Base-by-base conservation (phyloP, 495 filamentous ascomycete species). In the Penicillium daleae region DNA sequence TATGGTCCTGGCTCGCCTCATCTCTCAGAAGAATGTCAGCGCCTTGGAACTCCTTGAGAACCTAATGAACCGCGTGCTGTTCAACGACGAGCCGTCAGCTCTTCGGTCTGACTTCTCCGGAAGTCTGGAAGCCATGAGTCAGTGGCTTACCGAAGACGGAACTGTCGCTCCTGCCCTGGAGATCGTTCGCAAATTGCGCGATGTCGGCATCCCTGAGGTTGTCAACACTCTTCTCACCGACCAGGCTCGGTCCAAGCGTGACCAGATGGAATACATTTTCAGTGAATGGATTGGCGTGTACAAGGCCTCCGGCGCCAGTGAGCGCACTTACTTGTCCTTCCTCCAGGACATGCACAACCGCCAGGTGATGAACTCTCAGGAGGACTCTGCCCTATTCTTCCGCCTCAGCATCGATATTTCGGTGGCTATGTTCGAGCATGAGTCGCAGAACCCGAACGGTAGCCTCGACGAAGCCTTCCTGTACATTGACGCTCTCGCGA, bases 181-280 rank as follows among this genome's bases (percentile, higher is more conserved):
- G 39, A 83, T 98, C 50, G 86, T 92, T 67, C 80, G 84, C 57
- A 93, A 92, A 66, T 78, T 97, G 46, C 85, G 86, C 32, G 81
- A 81, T 59, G 86, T 84, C 39, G 85, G 86, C 4, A 76, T 87
- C 8, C 81, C 82, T 2, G 84, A 88, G 54, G 70, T 77, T 40
- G 70, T 80, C 55, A 78, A 80, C 60, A 70, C 76, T 49, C 75
- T 77, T 37, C 70, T 80, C 40, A 82, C 77, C 60, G 83, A 86
- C 55, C 78, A 78, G 56, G 75, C 85, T 24, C 66, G 77, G 57
- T 72, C 81, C 15, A 87, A 87, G 67, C 85, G 86, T 48, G 89
- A 94, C 56, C 93, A 97, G 66, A 86, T 97, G 77, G 90, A 96
- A 67, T 98, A 98, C 69, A 83, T 96, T 44, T 97, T 99, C 71